These are phyloP conservation scores for Annona squamosa DNA, from an alignment of 164 flowering plant genomes.

Conservation along the genomic window DNA sequence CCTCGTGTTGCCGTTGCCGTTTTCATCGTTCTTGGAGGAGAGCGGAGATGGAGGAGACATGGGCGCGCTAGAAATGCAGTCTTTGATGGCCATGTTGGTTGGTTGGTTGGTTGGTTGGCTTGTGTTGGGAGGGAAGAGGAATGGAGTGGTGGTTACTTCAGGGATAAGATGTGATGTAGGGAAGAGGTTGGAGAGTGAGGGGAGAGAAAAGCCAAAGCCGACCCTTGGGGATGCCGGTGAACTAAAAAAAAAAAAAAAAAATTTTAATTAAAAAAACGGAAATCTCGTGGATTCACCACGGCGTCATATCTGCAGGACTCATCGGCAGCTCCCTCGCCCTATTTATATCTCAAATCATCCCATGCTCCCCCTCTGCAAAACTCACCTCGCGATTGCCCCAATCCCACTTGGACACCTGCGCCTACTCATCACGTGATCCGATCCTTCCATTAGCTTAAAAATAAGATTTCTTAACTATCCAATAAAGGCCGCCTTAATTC, in stretches of 20 bases:
- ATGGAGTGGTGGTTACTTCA: background rate
- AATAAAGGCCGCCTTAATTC: background rate
- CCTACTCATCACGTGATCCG: background rate
- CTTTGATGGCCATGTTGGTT: background rate
- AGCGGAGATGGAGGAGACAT: background rate
- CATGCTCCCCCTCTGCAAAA: background rate
- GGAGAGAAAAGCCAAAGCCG: conserved; percentile 15
- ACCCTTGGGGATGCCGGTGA: conserved; percentile 6
- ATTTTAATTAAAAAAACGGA: background rate
- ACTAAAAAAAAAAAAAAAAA: background rate
- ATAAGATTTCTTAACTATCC: no score
- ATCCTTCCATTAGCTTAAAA: background rate
- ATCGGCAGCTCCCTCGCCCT: background rate
- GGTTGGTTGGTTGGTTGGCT: no score
- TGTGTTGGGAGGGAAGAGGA: background rate
- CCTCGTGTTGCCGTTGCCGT: no score
- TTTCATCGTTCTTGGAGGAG: background rate
- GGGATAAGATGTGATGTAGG: background rate
- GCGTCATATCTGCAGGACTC: background rate
- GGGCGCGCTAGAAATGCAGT: background rate
- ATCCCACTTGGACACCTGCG: background rate
- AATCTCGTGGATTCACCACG: background rate
- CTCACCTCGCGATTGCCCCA: background rate
- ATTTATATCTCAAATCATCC: background rate
- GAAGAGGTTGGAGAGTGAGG: background rate